Percentiles rank a stretch among this genome's conserved stretches.
phyloP scores from a whole-genome alignment of 805 yeast genomes.

The Candida sanyiensis region DNA sequence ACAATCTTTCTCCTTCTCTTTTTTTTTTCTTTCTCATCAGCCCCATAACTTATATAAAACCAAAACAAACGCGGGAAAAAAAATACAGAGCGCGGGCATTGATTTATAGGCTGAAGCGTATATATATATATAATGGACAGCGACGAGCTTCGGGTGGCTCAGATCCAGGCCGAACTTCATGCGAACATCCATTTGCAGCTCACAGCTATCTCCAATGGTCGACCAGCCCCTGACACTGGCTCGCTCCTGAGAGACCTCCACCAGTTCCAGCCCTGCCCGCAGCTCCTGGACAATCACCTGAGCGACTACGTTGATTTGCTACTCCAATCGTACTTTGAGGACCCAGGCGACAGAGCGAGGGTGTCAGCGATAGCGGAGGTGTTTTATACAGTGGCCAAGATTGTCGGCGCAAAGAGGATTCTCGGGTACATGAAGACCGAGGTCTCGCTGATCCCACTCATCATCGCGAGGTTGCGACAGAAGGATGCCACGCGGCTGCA shows the following conservation, averaged over 20 bases:
- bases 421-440: constrained; percentile 57
- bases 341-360: not conserved
- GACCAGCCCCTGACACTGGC: not conserved
- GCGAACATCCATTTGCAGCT: constrained; percentile 10
- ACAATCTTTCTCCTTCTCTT: not conserved
- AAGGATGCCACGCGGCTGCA: constrained; percentile 7
- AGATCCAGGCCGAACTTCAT: constrained; percentile 21
- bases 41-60: no score
- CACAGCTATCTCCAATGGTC: not conserved
- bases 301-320: constrained; percentile 29
- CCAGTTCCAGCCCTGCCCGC: constrained; percentile 51
- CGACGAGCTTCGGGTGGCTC: constrained; percentile 28
- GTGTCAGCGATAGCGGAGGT: constrained; percentile 21
- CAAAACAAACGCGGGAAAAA: no score
- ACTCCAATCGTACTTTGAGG: constrained; percentile 24
- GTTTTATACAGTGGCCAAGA: constrained; percentile 57
- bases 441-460: constrained; percentile 39
- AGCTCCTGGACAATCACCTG: constrained; percentile 41
- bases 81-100: not conserved
- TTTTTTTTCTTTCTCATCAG: no score
- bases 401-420: constrained; percentile 59
- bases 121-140: constrained; percentile 25
- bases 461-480: constrained; percentile 26
- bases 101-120: constrained; percentile 6
- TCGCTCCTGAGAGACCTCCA: constrained; percentile 29